These are phyloP conservation scores for Plasmodium blacklocki DNA, from an alignment of 169 alveolate genomes.

Conservation along the genomic window DNA sequence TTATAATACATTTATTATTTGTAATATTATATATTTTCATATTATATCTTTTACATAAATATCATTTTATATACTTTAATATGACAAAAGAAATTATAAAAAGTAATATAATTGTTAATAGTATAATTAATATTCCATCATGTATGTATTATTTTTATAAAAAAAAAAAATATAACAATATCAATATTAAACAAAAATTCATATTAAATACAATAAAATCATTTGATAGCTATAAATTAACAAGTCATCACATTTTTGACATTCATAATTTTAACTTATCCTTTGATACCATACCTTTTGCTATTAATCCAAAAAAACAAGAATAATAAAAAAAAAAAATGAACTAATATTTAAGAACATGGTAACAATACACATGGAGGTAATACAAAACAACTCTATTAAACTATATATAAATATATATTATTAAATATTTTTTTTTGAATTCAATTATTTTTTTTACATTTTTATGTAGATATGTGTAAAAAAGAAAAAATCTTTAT, in stretches of 20 bases:
- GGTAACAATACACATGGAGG: too few species aligned
- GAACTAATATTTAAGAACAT: too few species aligned
- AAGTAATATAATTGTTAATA: constrained; percentile 1
- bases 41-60: constrained; percentile 6
- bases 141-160: constrained; percentile 14
- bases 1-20: constrained; percentile 12
- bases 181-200: neutral
- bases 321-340: too few species aligned
- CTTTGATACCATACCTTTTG: neutral
- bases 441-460: too few species aligned
- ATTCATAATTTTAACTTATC: constrained; percentile 28
- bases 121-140: constrained; percentile 22
- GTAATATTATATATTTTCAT: neutral
- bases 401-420: too few species aligned
- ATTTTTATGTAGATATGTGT: too few species aligned
- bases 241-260: constrained; percentile 26
- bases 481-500: too few species aligned
- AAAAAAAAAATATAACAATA: neutral
- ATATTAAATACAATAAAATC: constrained; percentile 16
- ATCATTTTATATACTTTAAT: constrained; percentile 9
- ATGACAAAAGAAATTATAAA: neutral
- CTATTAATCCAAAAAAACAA: too few species aligned
- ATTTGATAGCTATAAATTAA: constrained; percentile 13
- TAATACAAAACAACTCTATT: too few species aligned
- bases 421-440: too few species aligned